Base-by-base conservation (phyloP, 768 basidiomycete species). In the Suillus weaverae region DNA sequence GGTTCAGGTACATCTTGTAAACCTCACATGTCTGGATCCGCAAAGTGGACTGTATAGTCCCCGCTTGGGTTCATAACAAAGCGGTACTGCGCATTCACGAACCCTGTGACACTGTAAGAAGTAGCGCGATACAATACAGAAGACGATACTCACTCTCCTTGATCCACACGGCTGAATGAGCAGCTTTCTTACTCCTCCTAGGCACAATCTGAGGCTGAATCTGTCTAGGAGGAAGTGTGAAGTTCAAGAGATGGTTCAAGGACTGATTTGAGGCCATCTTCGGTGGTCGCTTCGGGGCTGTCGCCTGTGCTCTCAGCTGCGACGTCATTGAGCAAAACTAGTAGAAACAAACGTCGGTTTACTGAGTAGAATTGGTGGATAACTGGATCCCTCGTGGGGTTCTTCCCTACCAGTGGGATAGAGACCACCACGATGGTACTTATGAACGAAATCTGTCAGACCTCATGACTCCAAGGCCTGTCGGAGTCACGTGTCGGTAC, bases 71-170 rank as follows among this genome's bases (percentile, higher is more conserved):
- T 93, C 89, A 98, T 90, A 48, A 99, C 86, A 76, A 98, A 99
- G 64, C 95, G 86, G 79, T 96, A 97, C 74, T 96, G 94, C 10
- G 96, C 95, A 77, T 99, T 97, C 70, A 98, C 89, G 74, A 95
- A 99, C 69, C 91, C 94, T 95, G 60, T 43, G 62, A 10, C 62
- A 62, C 62, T 64, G 63, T 66, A 63, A 63, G 68, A 59, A 55
- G 66, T 64, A 61, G 46, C 69, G n/a, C 60, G 55, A 69, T 66
- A 70, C 38, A 38, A 22, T 13, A 41, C 61, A 66, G 60, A 62
- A 62, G 59, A 61, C 16, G 39, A 55, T n/a, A 89, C 94, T 81
- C 80, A 94, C 94, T 89, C 79, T 97, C 96, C 83, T 94, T 93
- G 74, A 91, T 94, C 90, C 93, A 92, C 36, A 90, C 84, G 22